Percentiles rank a stretch among this genome's conserved stretches.
Conservation (phyloP, 331 rosid genomes). For the Quercus phellos region DNA sequence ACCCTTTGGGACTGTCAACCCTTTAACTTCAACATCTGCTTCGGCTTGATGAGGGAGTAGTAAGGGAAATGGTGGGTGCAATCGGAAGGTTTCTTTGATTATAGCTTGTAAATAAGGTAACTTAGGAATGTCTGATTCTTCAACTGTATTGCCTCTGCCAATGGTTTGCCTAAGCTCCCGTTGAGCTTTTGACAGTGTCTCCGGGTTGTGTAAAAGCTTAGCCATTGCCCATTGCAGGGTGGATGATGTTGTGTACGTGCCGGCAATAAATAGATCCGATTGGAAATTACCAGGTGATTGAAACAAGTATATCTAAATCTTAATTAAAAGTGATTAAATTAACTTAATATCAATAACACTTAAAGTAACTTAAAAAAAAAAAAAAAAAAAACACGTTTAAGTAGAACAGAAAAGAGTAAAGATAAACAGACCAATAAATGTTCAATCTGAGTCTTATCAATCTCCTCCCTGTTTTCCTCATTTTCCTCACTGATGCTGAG, state of each 20-base stretch:
- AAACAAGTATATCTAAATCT: too few species aligned
- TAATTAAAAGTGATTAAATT: too few species aligned
- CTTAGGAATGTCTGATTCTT: slow-evolving; percentile 11
- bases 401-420: too few species aligned
- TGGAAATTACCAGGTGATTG: too few species aligned
- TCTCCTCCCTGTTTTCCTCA: not conserved
- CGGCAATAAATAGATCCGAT: slow-evolving; percentile 9
- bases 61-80: not conserved
- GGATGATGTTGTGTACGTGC: not conserved
- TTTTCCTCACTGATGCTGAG: slow-evolving; percentile 22
- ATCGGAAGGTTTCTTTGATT: slow-evolving; percentile 20
- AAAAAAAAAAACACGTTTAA: too few species aligned
- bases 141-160: slow-evolving; percentile 1
- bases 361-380: too few species aligned
- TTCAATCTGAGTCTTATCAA: slow-evolving; percentile 19
- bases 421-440: slow-evolving; percentile 30
- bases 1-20: slow-evolving; percentile 21
- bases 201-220: not conserved
- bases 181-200: slow-evolving; percentile 7
- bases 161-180: not conserved
- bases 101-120: slow-evolving; percentile 25
- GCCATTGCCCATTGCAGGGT: slow-evolving; percentile 16
- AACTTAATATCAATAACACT: too few species aligned
- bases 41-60: slow-evolving; percentile 1
- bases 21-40: slow-evolving; percentile 22